Percentiles rank a stretch among this genome's conserved stretches.
Conservation (phyloP, 2,329 filamentous ascomycete species). For the Ophiostoma populinum region DNA sequence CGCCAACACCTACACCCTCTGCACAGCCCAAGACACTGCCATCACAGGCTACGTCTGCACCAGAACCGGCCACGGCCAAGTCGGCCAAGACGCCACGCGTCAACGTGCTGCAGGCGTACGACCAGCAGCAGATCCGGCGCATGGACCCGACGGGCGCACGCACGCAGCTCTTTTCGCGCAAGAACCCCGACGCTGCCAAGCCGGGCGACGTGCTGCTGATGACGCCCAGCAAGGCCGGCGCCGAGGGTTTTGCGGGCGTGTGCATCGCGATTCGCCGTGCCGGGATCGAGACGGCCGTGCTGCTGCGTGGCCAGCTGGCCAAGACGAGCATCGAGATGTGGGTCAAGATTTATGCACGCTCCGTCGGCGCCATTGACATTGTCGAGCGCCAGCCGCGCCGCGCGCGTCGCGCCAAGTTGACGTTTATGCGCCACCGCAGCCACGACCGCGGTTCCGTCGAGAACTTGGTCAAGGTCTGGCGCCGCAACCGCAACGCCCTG, state of each 20-base stretch:
- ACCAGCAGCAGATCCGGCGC: constrained; percentile 47
- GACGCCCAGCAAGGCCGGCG: constrained; percentile 57
- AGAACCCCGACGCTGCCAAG: constrained; percentile 62
- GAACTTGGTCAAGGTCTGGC: constrained; percentile 52
- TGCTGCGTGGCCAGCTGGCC: constrained; percentile 74
- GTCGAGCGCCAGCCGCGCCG: constrained; percentile 74
- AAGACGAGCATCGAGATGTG: constrained; percentile 90
- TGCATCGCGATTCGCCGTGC: constrained; percentile 72
- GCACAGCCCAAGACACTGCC: constrained; percentile 5
- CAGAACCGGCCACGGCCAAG: neutral
- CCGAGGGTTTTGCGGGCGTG: constrained; percentile 80
- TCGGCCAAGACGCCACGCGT: constrained; percentile 10
- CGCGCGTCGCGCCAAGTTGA: constrained; percentile 71
- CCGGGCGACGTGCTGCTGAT: constrained; percentile 86
- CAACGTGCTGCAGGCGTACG: constrained; percentile 50
- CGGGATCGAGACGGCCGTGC: constrained; percentile 76
- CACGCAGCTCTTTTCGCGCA: constrained; percentile 60
- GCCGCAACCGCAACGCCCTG: constrained; percentile 23
- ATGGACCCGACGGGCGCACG: constrained; percentile 79
- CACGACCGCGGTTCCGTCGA: constrained; percentile 82
- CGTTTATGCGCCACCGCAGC: constrained; percentile 75
- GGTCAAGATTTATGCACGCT: constrained; percentile 87
- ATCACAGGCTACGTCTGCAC: constrained; percentile 5
- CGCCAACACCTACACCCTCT: too few relatives aligned
- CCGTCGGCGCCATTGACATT: constrained; percentile 80